Evolutionary conservation across 768 basidiomycete species (phyloP), one percentile per base, ranked within the genome.

Genomic region (Mycena galopus): DNA sequence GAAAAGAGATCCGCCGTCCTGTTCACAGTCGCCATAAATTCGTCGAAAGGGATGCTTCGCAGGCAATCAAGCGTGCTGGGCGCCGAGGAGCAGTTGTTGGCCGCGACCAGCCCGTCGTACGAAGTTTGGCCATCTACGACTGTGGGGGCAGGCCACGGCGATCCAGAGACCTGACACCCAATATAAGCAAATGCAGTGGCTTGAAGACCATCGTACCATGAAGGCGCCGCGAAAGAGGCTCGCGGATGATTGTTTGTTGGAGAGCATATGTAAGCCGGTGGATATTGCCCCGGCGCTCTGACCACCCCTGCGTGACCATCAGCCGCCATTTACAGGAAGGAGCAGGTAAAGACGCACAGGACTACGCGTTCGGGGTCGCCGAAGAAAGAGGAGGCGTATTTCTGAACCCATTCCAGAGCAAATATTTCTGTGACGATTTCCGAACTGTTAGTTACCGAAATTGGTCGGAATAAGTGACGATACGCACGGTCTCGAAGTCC

Each of bases 61-160:
- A 86, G 76, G 66, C 85, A 86, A 7, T 78, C 74, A 23, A 85
- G 67, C 2, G 79, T 79, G 53, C 85, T 81, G 0, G 23, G 9
- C 4, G 80, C 55, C 8, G 17, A 14, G 0, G 75, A 70, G 58
- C 86, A 86, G 0, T 69, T 65, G n/a, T 65, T 73, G 7, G 67
- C 56, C 17, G 16, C 21, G 32, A 57, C 56, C 3, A 57, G 56
- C 9, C 12, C 32, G n/a, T 57, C 56, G 32, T 57, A 57, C 21
- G 33, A 30, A 4, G 30, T 30, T 21, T 57, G 56, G 30, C 56
- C 56, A 21, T 57, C 32, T 7, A 14, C 23, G 32, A 37, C 35
- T 33, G 57, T 35, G 23, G 57, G 57, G 0, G 57, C 6, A 9
- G 57, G 12, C 35, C 57, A 23, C 4, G n/a, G n/a, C n/a, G 14